A percentile compares a stretch with the other conserved stretches of the same genome.
phyloP scores from a whole-genome alignment of 257 asterid species.

The Penstemon eatonii region DNA sequence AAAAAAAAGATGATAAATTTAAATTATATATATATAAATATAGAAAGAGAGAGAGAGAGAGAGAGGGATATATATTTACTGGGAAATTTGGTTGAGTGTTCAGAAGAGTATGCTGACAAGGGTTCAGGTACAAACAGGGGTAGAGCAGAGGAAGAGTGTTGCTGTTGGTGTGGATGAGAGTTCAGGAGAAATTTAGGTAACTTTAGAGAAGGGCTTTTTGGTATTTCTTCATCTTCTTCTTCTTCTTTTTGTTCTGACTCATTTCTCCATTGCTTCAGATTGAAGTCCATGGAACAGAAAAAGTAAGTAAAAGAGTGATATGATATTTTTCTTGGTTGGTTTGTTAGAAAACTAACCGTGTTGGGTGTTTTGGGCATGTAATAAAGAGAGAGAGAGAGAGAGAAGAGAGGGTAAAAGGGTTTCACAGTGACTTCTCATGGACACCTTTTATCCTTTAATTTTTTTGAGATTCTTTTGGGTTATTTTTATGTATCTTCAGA shows the following conservation, averaged over 20 bases:
- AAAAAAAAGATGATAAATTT: not conserved
- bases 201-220: slow-evolving; percentile 42
- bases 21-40: not conserved
- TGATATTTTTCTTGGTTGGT: not conserved
- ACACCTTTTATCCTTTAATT: not conserved
- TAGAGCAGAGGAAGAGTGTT: slow-evolving; percentile 28
- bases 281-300: slow-evolving; percentile 58
- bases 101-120: slow-evolving; percentile 57
- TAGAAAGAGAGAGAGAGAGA: slow-evolving; percentile 10
- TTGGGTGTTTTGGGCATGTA: not conserved
- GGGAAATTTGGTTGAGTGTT: slow-evolving; percentile 49
- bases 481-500: not conserved
- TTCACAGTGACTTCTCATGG: not conserved
- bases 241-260: slow-evolving; percentile 44
- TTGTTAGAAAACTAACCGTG: not conserved
- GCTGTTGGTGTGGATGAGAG: slow-evolving; percentile 28
- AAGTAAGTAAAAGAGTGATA: not conserved
- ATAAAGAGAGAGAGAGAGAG: slow-evolving; percentile 4
- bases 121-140: slow-evolving; percentile 74
- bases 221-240: slow-evolving; percentile 25
- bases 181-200: slow-evolving; percentile 52
- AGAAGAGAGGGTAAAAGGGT: slow-evolving; percentile 6
- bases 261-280: slow-evolving; percentile 76
- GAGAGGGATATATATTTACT: slow-evolving; percentile 43
- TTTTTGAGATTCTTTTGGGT: not conserved